phyloP scores from a whole-genome alignment of 345 rosid species.

The Corymbia maculata region DNA sequence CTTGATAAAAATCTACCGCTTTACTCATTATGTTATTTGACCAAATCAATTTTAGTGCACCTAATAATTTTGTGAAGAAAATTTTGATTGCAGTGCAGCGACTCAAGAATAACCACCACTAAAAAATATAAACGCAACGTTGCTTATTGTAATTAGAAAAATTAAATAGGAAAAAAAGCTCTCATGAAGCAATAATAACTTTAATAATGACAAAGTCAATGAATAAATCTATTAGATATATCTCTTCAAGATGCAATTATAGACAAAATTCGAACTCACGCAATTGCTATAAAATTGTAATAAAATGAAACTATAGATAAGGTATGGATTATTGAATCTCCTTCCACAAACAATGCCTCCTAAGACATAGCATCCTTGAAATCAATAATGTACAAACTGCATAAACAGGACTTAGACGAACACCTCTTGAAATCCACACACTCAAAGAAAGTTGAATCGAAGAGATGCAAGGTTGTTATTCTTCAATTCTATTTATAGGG shows the following conservation, averaged over 20 bases:
- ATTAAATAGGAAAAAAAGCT: background rate
- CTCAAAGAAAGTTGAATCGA: too few species aligned
- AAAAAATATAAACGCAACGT: background rate
- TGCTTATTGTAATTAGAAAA: too few species aligned
- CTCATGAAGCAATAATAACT: background rate
- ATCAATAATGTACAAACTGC: rapidly evolving
- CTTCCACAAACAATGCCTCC: too few species aligned
- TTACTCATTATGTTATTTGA: background rate
- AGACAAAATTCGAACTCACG: background rate
- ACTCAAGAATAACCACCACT: background rate
- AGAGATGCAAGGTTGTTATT: background rate
- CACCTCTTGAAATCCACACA: rapidly evolving
- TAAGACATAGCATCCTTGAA: rapidly evolving
- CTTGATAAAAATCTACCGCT: background rate
- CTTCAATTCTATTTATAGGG: too few species aligned
- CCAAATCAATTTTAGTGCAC: background rate
- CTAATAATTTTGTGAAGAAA: background rate
- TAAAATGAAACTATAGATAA: too few species aligned
- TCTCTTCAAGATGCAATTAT: background rate
- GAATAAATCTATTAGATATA: background rate
- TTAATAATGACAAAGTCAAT: background rate
- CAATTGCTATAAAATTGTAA: background rate
- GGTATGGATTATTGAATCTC: background rate
- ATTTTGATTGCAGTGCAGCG: background rate
- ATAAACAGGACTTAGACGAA: too few species aligned